Conservation (phyloP, 1,139 yeast genomes). For the Groenewaldozyma auringiensis region DNA sequence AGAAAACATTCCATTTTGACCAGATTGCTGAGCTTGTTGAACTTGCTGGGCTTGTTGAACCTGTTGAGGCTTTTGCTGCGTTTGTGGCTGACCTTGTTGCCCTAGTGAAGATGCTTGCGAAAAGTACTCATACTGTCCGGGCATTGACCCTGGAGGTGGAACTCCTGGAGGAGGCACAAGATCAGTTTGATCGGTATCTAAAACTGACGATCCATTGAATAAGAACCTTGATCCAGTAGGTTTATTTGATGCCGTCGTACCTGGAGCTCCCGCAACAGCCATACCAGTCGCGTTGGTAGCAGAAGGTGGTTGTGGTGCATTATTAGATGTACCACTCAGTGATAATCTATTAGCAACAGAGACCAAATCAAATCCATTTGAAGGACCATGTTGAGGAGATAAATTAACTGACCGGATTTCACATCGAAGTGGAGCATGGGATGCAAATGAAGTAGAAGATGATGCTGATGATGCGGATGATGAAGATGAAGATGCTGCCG, state of each 20-base stretch:
- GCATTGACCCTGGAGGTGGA: too few relatives aligned
- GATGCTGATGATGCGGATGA: neutral
- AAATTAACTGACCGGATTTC: neutral
- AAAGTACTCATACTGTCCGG: neutral
- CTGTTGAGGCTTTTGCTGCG: slow-evolving; percentile 1
- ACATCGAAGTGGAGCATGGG: neutral
- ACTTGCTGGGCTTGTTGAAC: slow-evolving; percentile 5
- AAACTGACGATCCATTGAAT: slow-evolving; percentile 5
- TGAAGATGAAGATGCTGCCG: neutral
- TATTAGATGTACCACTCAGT: neutral
- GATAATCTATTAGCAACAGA: neutral
- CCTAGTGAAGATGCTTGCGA: neutral
- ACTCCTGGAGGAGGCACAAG: neutral
- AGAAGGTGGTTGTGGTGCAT: neutral
- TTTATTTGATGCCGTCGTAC: slow-evolving; percentile 5
- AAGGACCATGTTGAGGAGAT: neutral
- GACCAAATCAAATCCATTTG: neutral
- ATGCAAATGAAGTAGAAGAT: neutral
- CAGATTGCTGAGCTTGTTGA: slow-evolving; percentile 4
- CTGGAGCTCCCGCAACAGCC: slow-evolving; percentile 1
- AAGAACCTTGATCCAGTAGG: slow-evolving; percentile 11
- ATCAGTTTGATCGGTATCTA: neutral
- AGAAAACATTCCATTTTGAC: slow-evolving; percentile 17
- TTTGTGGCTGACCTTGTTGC: neutral
- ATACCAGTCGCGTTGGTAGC: slow-evolving; percentile 1